Evolutionary conservation across 441 rosid genomes (phyloP).

Genomic region (Cnidoscolus chayamansa): DNA sequence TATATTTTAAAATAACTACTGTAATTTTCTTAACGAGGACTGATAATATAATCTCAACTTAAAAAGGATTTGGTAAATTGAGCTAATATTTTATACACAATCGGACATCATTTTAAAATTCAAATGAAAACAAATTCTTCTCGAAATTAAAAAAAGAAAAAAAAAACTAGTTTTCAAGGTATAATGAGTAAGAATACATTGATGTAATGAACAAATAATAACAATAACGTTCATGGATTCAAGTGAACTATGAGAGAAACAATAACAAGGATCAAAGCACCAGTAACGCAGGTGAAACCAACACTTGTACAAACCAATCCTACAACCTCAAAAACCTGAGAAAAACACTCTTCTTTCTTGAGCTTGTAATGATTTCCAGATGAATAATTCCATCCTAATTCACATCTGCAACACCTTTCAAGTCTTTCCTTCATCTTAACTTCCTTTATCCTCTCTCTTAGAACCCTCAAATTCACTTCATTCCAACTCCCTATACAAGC

Average conservation of each 20-base stretch:
- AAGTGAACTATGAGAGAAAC: slow-evolving; percentile 33
- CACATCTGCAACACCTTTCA: slow-evolving; percentile 40
- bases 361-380: slow-evolving; percentile 22
- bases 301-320: slow-evolving; percentile 31
- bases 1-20: no score
- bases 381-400: slow-evolving; percentile 44
- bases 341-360: slow-evolving; percentile 14
- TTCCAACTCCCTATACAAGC: slow-evolving; percentile 24
- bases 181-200: no score
- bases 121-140: no score
- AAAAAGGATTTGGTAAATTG: no score
- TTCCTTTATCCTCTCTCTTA: slow-evolving; percentile 40
- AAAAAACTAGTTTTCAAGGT: no score
- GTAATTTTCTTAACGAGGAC: no score
- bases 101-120: no score
- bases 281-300: slow-evolving; percentile 29
- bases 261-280: slow-evolving; percentile 34
- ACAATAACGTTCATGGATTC: slow-evolving; percentile 8
- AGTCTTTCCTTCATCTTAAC: slow-evolving; percentile 42
- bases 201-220: no score
- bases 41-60: no score
- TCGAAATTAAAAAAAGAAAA: no score
- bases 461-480: slow-evolving; percentile 34
- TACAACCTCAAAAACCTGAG: slow-evolving; percentile 25
- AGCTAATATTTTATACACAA: no score